Evolutionary conservation across 2,329 filamentous ascomycete genomes (phyloP).

Genomic region (Lasiodiplodia citricola): DNA sequence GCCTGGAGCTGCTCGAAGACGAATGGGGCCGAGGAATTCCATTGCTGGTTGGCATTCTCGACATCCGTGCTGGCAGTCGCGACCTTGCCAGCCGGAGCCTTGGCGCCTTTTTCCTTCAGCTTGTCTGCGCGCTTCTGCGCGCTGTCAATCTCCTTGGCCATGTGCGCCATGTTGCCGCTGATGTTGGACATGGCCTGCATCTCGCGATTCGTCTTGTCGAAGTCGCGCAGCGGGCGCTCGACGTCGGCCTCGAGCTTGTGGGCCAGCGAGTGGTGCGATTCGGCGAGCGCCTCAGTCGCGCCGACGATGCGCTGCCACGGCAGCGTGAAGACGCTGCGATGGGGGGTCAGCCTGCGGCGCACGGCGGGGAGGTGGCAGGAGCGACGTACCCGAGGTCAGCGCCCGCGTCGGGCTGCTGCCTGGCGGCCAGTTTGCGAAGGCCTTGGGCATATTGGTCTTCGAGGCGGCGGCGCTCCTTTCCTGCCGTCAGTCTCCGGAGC

Average conservation of each 20-base stretch:
- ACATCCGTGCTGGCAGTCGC: constrained; percentile 74
- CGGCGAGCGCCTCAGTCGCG: constrained; percentile 79
- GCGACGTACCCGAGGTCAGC: constrained; percentile 82
- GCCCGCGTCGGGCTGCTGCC: constrained; percentile 73
- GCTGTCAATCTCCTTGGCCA: constrained; percentile 84
- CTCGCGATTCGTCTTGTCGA: constrained; percentile 72
- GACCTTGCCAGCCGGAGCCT: constrained; percentile 77
- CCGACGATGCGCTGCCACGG: constrained; percentile 89
- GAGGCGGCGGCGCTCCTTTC: constrained; percentile 88
- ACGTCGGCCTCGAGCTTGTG: constrained; percentile 86
- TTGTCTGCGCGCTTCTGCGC: constrained; percentile 87
- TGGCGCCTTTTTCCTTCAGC: constrained; percentile 77
- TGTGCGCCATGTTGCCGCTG: constrained; percentile 75
- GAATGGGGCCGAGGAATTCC: constrained; percentile 93
- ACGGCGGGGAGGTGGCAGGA: constrained; percentile 28
- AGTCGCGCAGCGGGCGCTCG: constrained; percentile 80
- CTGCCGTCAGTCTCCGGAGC: constrained; percentile 23
- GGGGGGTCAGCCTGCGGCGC: constrained; percentile 24
- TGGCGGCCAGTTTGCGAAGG: constrained; percentile 78
- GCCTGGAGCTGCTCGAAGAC: constrained; percentile 93
- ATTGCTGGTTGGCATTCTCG: constrained; percentile 80
- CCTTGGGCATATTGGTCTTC: constrained; percentile 88
- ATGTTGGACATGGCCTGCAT: constrained; percentile 81
- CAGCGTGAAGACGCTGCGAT: constrained; percentile 77
- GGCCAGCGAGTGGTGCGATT: constrained; percentile 81